Percentiles rank a stretch among this genome's conserved stretches.
Conservation (phyloP, 202 grass and related monocot species). For the Setaria viridis region DNA sequence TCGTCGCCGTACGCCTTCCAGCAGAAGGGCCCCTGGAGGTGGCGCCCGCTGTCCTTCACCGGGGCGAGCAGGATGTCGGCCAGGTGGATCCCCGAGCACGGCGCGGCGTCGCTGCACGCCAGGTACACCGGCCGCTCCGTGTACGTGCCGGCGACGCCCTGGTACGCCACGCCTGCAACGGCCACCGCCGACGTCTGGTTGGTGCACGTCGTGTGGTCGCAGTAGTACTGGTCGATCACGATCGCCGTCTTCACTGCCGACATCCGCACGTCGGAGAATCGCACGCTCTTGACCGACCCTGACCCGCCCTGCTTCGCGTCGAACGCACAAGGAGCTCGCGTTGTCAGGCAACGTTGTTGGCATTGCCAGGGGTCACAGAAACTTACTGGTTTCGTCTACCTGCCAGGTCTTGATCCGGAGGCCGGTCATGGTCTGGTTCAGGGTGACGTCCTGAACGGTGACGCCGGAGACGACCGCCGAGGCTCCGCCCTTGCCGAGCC, state of each 20-base stretch:
- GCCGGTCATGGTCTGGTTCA: conserved; percentile 47
- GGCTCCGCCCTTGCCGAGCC: conserved; percentile 64
- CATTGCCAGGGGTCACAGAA: not conserved
- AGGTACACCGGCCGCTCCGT: conserved; percentile 58
- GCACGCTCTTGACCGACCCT: conserved; percentile 52
- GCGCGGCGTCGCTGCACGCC: conserved; percentile 67
- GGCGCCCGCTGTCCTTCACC: not conserved
- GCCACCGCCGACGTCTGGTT: conserved; percentile 71
- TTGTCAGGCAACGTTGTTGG: not conserved
- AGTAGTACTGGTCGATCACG: conserved; percentile 78
- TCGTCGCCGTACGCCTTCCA: conserved; percentile 65
- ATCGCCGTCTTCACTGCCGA: conserved; percentile 59
- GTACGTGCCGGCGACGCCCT: conserved; percentile 61
- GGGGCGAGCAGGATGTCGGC: conserved; percentile 48
- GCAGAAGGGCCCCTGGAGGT: conserved; percentile 52
- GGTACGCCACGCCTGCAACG: conserved; percentile 57
- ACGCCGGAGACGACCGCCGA: conserved; percentile 51
- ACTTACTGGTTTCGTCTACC: conserved; percentile 31
- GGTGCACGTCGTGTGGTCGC: conserved; percentile 50
- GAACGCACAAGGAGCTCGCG: not conserved
- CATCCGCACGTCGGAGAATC: conserved; percentile 52
- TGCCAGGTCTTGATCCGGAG: conserved; percentile 85
- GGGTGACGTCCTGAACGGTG: conserved; percentile 50
- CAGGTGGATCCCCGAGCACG: conserved; percentile 57
- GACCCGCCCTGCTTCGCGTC: conserved; percentile 56